phyloP scores from a whole-genome alignment of 2,329 filamentous ascomycete species.

The Calonectria naviculata region DNA sequence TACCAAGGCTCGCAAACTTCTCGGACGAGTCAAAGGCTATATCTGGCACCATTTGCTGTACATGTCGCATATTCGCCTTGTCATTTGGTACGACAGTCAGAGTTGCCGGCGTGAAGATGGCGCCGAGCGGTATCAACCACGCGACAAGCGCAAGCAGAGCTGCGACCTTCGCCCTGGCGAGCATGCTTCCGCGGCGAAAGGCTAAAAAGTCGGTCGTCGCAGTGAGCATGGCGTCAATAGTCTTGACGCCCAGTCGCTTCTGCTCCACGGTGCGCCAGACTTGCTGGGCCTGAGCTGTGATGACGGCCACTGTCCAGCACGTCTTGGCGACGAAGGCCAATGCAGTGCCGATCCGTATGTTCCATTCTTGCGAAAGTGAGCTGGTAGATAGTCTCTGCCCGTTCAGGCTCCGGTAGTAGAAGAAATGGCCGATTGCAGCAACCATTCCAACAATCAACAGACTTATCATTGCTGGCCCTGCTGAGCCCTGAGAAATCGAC shows the following conservation, averaged over 20 bases:
- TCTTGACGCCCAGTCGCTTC: not conserved
- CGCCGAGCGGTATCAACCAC: not conserved
- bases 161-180: not conserved
- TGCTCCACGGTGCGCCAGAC: not conserved
- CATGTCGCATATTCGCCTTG: not conserved
- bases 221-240: not conserved
- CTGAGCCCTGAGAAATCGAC: not conserved
- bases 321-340: not conserved
- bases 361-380: not conserved
- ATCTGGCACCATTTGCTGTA: not conserved
- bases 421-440: not conserved
- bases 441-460: not conserved
- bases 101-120: not conserved
- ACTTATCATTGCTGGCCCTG: not conserved
- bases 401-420: not conserved
- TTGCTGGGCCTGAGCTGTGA: not conserved
- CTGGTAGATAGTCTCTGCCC: not conserved
- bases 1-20: not conserved
- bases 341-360: not conserved
- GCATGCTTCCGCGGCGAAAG: not conserved
- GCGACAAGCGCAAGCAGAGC: not conserved
- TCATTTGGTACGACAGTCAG: not conserved
- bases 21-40: not conserved
- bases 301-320: not conserved
- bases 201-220: not conserved